phyloP scores from a whole-genome alignment of 768 basidiomycete genomes.

The Tulasnella calospora region DNA sequence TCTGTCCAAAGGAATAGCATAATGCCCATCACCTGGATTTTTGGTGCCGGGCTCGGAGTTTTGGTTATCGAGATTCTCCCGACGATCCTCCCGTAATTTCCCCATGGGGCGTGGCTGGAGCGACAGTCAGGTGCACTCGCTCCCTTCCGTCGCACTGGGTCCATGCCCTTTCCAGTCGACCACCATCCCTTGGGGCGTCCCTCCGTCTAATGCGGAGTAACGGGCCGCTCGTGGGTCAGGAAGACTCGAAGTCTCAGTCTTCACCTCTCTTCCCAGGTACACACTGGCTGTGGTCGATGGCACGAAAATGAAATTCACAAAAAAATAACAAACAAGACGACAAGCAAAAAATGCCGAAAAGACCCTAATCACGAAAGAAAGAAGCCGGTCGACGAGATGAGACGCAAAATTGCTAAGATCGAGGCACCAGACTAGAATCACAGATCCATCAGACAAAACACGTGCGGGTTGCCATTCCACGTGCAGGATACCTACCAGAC shows the following conservation, averaged over 20 bases:
- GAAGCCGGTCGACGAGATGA: neutral
- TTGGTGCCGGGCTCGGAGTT: neutral
- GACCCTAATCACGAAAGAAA: neutral
- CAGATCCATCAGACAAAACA: neutral
- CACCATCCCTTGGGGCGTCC: neutral
- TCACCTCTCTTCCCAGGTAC: conserved; percentile 1
- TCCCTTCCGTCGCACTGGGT: neutral
- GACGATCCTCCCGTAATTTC: neutral
- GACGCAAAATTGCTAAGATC: conserved; percentile 1
- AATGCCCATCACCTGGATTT: neutral
- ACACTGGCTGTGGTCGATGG: neutral
- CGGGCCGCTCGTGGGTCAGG: neutral
- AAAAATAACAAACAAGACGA: neutral
- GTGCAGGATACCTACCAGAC: neutral
- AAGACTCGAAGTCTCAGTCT: conserved; percentile 1
- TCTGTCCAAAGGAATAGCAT: too few relatives aligned
- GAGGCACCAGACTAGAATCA: neutral
- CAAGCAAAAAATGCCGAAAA: neutral
- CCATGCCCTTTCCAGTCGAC: neutral
- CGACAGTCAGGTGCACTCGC: neutral
- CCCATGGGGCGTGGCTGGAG: neutral
- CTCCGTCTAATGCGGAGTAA: neutral
- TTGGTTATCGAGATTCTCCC: neutral
- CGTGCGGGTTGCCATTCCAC: neutral
- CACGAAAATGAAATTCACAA: neutral